phyloP scores from a whole-genome alignment of 1,284 basidiomycete species.

The Macrocystidia cucumis region DNA sequence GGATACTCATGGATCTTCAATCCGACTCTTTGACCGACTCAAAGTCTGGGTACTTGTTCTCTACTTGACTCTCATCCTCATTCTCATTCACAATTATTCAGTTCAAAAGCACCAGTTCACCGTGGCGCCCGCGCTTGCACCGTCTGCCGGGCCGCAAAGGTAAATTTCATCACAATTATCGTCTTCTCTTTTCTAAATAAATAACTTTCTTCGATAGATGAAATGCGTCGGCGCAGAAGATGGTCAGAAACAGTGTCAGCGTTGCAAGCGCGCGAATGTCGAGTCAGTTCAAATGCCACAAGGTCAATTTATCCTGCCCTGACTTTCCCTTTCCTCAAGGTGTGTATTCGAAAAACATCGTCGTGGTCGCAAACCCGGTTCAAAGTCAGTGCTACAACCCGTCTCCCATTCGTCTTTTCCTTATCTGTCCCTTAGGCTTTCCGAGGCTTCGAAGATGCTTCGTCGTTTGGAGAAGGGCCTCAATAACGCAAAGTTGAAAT shows the following conservation, averaged over 20 bases:
- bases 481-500: slow-evolving; percentile 67
- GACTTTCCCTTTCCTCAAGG: slow-evolving; percentile 25
- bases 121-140: slow-evolving; percentile 74
- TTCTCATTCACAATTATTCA: slow-evolving; percentile 15
- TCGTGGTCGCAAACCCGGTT: slow-evolving; percentile 79
- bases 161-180: slow-evolving; percentile 19
- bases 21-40: slow-evolving; percentile 23
- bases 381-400: slow-evolving; percentile 48
- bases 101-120: slow-evolving; percentile 46
- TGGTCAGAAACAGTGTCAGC: slow-evolving; percentile 65
- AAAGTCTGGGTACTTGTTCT: slow-evolving; percentile 21
- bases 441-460: slow-evolving; percentile 82
- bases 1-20: slow-evolving; percentile 24
- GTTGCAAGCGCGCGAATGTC: slow-evolving; percentile 69
- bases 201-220: slow-evolving; percentile 56
- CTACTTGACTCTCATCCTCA: slow-evolving; percentile 7
- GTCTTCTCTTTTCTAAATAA: slow-evolving; percentile 13
- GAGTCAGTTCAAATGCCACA: slow-evolving; percentile 37
- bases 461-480: slow-evolving; percentile 76
- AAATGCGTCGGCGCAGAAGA: slow-evolving; percentile 83
- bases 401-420: slow-evolving; percentile 9
- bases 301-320: slow-evolving; percentile 11
- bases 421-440: slow-evolving; percentile 41
- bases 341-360: slow-evolving; percentile 83
- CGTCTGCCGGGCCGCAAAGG: slow-evolving; percentile 77